A percentile compares a stretch with the other conserved stretches of the same genome.
These are phyloP conservation scores for Dioscorea zingiberensis DNA, from an alignment of 106 monocot species.

Conservation along the genomic window DNA sequence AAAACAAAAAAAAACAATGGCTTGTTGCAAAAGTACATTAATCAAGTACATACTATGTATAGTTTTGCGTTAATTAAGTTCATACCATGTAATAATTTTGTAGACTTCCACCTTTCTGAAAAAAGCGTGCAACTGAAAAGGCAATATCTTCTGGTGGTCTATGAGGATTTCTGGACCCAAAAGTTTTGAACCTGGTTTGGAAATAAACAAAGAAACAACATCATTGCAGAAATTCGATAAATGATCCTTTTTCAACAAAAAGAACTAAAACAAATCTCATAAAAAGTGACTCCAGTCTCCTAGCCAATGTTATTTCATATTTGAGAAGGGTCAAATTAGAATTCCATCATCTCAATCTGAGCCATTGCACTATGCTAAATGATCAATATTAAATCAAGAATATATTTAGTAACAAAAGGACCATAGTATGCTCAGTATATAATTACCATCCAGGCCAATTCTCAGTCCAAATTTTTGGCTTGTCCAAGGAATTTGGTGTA, in stretches of 20 bases:
- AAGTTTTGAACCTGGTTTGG: conserved; percentile 90
- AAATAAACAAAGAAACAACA: background rate
- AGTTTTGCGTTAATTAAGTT: no score
- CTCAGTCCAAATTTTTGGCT: conserved; percentile 97
- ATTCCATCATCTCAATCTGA: no score
- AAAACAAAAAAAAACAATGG: no score
- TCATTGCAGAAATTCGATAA: background rate
- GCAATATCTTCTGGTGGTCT: conserved; percentile 97
- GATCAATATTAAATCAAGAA: no score
- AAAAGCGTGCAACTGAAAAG: conserved; percentile 91
- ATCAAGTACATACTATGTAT: conserved; percentile 1
- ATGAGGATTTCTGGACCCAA: conserved; percentile 84
- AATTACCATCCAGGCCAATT: conserved; percentile 98
- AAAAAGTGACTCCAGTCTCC: no score
- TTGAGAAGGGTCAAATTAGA: no score
- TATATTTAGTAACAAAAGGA: background rate
- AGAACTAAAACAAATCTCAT: no score
- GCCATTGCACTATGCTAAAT: no score
- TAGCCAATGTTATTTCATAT: no score
- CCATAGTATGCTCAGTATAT: background rate
- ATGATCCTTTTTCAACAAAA: background rate
- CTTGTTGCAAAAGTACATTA: background rate
- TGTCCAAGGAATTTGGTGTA: conserved; percentile 60
- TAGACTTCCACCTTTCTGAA: conserved; percentile 92
- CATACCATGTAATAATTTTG: conserved; percentile 99